These are phyloP conservation scores for Ilex aquifolium DNA, from an alignment of 257 asterid genomes.

Conservation along the genomic window DNA sequence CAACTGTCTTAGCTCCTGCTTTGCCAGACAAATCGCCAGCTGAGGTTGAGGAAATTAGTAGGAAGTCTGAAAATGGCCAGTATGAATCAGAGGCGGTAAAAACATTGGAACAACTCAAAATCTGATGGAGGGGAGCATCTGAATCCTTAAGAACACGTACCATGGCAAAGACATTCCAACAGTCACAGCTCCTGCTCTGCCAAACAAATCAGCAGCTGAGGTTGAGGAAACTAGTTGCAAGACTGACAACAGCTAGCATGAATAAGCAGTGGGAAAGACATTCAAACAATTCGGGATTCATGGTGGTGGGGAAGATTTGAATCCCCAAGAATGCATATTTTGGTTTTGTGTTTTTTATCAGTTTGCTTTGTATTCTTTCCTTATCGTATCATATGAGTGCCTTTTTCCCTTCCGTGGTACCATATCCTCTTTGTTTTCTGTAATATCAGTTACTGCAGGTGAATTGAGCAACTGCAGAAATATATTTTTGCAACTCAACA, in stretches of 20 bases:
- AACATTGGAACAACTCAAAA: constrained; percentile 73
- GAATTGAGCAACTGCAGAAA: no score
- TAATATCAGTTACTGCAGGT: no score
- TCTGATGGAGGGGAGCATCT: constrained; percentile 25
- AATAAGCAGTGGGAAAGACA: constrained; percentile 56
- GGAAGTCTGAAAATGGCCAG: constrained; percentile 2
- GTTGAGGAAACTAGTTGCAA: not conserved
- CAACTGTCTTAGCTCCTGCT: constrained; percentile 10
- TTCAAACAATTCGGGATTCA: constrained; percentile 61
- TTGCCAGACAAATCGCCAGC: constrained; percentile 20
- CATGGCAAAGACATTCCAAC: constrained; percentile 2
- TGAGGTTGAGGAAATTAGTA: not conserved
- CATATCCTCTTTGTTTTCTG: no score
- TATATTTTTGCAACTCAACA: no score
- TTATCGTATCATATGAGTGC: no score
- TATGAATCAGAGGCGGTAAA: constrained; percentile 55
- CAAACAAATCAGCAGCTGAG: constrained; percentile 17
- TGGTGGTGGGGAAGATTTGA: no score
- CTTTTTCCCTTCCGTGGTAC: no score
- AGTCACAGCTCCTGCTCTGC: constrained; percentile 11
- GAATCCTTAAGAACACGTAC: not conserved
- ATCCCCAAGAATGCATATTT: no score
- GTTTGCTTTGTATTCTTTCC: no score
- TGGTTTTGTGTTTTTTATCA: no score
- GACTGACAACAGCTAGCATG: constrained; percentile 17